Percentiles rank a stretch among this genome's conserved stretches.
Conservation (phyloP, 305 asterid genomes). For the Solanum aculeatissimum region DNA sequence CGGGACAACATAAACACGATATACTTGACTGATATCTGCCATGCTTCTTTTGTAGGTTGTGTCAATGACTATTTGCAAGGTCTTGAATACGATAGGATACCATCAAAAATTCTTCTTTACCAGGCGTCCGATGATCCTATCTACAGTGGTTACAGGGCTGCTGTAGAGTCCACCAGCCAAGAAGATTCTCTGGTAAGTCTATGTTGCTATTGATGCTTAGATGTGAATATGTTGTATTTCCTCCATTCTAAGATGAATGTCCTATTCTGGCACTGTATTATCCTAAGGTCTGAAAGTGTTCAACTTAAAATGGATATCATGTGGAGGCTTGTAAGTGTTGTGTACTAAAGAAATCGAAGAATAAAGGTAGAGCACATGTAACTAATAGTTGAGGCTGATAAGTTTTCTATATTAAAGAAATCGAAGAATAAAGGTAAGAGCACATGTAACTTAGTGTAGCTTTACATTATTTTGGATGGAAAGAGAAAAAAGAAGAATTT, state of each 20-base stretch:
- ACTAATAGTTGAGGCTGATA: background rate
- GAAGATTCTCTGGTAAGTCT: constrained; percentile 72
- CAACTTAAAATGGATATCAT: background rate
- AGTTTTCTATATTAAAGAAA: background rate
- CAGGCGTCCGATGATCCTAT: constrained; percentile 91
- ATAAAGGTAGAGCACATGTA: background rate
- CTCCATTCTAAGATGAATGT: background rate
- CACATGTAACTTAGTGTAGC: background rate
- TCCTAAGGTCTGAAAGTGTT: background rate
- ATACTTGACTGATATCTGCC: background rate
- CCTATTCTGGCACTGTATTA: background rate
- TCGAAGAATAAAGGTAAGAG: background rate
- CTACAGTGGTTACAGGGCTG: constrained; percentile 80
- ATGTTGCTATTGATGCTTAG: background rate
- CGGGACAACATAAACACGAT: background rate
- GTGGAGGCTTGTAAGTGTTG: background rate
- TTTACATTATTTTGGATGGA: background rate
- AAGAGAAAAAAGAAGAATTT: background rate
- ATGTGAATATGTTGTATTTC: background rate
- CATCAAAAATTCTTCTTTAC: constrained; percentile 73
- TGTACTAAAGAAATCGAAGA: background rate
- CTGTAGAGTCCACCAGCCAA: constrained; percentile 76
- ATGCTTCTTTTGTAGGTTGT: constrained; percentile 43
- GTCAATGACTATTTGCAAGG: constrained; percentile 57
- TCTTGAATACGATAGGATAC: constrained; percentile 63